phyloP scores from a whole-genome alignment of 2,329 filamentous ascomycete genomes.

The Aspergillus aculeatinus region DNA sequence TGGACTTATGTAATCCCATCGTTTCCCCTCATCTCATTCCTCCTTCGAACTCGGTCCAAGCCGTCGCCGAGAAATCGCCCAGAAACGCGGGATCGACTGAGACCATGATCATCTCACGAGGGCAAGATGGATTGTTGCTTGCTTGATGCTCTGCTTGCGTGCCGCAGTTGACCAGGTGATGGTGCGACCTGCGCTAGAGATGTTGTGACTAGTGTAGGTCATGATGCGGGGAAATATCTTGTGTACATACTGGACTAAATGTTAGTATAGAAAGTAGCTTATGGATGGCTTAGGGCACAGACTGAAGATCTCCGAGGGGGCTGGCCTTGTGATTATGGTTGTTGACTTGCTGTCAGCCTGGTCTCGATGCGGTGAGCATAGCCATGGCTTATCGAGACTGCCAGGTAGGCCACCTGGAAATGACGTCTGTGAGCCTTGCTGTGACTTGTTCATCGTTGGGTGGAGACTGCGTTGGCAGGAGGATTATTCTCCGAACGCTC shows the following conservation, averaged over 20 bases:
- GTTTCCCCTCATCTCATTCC: neutral
- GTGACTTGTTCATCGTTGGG: neutral
- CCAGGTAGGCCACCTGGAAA: neutral
- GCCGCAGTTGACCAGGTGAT: neutral
- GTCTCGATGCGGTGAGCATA: neutral
- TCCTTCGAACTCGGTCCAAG: neutral
- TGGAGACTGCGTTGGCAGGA: neutral
- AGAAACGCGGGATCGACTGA: neutral
- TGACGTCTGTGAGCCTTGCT: neutral
- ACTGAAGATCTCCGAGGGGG: neutral
- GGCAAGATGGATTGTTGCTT: neutral
- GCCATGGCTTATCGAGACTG: neutral
- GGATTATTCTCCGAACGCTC: neutral
- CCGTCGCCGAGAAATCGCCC: neutral
- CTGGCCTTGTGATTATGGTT: neutral
- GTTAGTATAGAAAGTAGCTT: too few species aligned
- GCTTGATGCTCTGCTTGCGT: neutral
- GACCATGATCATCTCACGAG: constrained; percentile 4
- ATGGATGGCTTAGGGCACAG: neutral
- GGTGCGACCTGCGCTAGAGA: constrained; percentile 10
- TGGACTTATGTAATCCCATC: neutral
- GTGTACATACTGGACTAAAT: too few species aligned
- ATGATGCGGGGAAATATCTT: neutral
- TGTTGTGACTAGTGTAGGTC: constrained; percentile 2
- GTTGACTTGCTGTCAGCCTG: neutral